These are phyloP conservation scores for Carex scoparia DNA, from an alignment of 176 grass and related monocot species.

Conservation along the genomic window DNA sequence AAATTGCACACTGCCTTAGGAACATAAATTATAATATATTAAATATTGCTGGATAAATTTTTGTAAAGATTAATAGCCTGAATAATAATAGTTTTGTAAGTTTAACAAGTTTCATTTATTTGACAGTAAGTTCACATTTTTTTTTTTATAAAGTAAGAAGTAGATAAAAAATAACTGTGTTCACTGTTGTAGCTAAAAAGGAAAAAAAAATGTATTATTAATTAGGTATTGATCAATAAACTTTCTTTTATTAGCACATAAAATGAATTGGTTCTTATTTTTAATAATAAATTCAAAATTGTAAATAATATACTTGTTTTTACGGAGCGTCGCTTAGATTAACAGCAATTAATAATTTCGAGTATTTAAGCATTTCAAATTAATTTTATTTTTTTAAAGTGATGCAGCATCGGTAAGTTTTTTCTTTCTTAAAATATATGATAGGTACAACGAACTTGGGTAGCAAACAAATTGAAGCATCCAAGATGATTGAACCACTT, in stretches of 20 bases:
- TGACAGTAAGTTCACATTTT: too few relatives aligned
- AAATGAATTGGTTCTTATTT: not conserved
- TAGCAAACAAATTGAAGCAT: not conserved
- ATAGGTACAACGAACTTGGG: not conserved
- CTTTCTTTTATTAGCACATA: not conserved
- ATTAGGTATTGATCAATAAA: not conserved
- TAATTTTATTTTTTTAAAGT: not conserved
- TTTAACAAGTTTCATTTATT: not conserved
- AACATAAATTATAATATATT: not conserved
- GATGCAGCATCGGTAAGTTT: not conserved
- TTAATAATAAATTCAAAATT: not conserved
- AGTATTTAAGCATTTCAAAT: not conserved
- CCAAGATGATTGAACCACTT: not conserved
- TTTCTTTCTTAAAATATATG: not conserved
- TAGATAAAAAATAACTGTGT: not conserved
- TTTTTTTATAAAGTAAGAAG: not conserved
- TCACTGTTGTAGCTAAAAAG: not conserved
- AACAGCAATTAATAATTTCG: not conserved
- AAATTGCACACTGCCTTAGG: too few relatives aligned
- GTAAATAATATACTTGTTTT: not conserved
- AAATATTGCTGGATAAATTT: not conserved
- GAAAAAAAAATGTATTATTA: too few relatives aligned
- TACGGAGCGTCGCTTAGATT: not conserved
- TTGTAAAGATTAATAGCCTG: not conserved
- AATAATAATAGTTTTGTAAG: not conserved